Conservation (phyloP, 805 yeast genomes). For the Lipomyces lipofer region DNA sequence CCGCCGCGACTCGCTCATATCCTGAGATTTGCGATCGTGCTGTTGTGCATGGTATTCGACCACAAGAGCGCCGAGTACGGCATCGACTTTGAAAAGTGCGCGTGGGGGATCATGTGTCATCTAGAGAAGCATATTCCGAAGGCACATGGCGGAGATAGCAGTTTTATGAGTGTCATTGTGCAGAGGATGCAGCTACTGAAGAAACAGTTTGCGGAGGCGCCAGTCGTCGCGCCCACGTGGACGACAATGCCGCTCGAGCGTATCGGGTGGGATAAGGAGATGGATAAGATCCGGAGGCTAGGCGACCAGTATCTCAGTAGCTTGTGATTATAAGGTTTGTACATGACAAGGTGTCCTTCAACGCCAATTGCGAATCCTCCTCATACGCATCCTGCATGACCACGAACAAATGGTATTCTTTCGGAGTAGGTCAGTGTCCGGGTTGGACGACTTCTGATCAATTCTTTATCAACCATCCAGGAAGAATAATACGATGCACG, state of each 20-base stretch:
- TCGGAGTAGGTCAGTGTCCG: too few relatives aligned
- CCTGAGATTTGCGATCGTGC: slow-evolving; percentile 8
- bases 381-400: too few relatives aligned
- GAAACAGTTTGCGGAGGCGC: not conserved
- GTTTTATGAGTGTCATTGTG: not conserved
- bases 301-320: too few relatives aligned
- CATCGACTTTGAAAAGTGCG: slow-evolving; percentile 9
- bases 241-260: not conserved
- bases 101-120: slow-evolving; percentile 8
- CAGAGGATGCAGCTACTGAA: not conserved
- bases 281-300: slow-evolving; percentile 7
- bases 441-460: too few relatives aligned
- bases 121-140: slow-evolving; percentile 3
- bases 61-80: not conserved
- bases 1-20: slow-evolving; percentile 13
- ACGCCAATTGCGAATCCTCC: too few relatives aligned
- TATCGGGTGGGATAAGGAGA: slow-evolving; percentile 6
- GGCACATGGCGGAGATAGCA: slow-evolving; percentile 3
- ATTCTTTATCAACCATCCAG: too few relatives aligned
- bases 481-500: too few relatives aligned
- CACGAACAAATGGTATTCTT: too few relatives aligned
- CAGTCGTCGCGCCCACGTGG: not conserved
- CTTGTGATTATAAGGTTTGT: too few relatives aligned
- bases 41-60: not conserved
- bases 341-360: too few relatives aligned